Evolutionary conservation across 805 yeast genomes (phyloP).

Genomic region (Candida maesae): DNA sequence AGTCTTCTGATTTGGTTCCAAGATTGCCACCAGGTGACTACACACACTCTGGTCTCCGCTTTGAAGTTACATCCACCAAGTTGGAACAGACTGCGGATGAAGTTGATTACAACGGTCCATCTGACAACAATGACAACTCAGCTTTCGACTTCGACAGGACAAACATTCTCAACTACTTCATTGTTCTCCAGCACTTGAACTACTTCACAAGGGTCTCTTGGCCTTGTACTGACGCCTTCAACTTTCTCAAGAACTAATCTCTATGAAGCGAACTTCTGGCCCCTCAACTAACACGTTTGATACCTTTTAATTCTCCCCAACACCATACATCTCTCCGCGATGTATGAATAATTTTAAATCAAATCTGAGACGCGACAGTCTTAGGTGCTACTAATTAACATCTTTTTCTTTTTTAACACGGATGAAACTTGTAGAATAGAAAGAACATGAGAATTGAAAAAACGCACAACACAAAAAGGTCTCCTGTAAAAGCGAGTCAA

Average conservation of each 20-base stretch:
- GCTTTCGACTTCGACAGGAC: slow-evolving; percentile 5
- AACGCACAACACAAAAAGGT: too few relatives aligned
- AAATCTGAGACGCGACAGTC: too few relatives aligned
- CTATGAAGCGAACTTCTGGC: too few relatives aligned
- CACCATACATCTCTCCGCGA: too few relatives aligned
- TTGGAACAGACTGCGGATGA: slow-evolving; percentile 31
- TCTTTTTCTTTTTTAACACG: too few relatives aligned
- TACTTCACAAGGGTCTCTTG: slow-evolving; percentile 20
- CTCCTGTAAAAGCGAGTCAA: too few relatives aligned
- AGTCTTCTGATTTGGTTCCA: slow-evolving; percentile 57
- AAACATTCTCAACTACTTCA: slow-evolving; percentile 14
- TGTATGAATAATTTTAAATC: too few relatives aligned
- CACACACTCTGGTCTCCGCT: slow-evolving; percentile 33
- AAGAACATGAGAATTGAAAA: not conserved
- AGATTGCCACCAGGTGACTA: slow-evolving; percentile 48
- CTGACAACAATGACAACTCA: slow-evolving; percentile 14
- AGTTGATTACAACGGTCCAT: slow-evolving; percentile 17
- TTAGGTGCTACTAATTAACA: too few relatives aligned
- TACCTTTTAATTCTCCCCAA: not conserved
- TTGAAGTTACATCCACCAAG: slow-evolving; percentile 31
- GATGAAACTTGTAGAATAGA: slow-evolving; percentile 8
- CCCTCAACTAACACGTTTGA: too few relatives aligned
- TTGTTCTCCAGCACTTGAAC: slow-evolving; percentile 21
- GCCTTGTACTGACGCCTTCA: slow-evolving; percentile 22
- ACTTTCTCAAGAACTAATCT: not conserved